Conservation (phyloP, 2,329 filamentous ascomycete genomes). For the Fusarium staphyleae region DNA sequence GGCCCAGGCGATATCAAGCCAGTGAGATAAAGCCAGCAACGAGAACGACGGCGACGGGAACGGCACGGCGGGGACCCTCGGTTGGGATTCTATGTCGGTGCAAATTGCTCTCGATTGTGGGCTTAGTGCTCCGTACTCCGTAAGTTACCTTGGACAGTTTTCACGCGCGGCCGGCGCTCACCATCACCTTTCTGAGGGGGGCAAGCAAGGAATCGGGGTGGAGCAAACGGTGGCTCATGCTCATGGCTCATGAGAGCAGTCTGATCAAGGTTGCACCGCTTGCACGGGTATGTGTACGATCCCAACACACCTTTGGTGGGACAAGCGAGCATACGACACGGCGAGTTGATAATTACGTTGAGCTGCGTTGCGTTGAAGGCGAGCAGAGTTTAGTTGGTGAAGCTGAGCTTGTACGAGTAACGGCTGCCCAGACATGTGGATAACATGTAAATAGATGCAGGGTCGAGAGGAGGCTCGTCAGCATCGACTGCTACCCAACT, state of each 20-base stretch:
- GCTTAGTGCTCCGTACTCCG: no score
- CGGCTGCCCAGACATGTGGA: background rate
- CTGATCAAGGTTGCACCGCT: slow-evolving; percentile 26
- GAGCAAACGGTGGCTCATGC: slow-evolving; percentile 29
- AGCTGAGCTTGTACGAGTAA: slow-evolving; percentile 12
- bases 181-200: slow-evolving; percentile 38
- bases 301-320: slow-evolving; percentile 21
- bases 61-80: slow-evolving; percentile 2
- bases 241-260: slow-evolving; percentile 14
- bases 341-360: slow-evolving; percentile 4
- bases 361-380: slow-evolving; percentile 10
- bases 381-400: no score
- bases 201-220: slow-evolving; percentile 39
- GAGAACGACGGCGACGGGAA: slow-evolving; percentile 5
- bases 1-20: slow-evolving; percentile 12
- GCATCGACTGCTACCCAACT: slow-evolving; percentile 4
- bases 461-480: slow-evolving; percentile 18
- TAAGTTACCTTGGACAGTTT: slow-evolving; percentile 15
- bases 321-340: slow-evolving; percentile 24
- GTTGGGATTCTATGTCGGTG: background rate
- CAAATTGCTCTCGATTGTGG: background rate
- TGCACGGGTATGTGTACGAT: slow-evolving; percentile 19
- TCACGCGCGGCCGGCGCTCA: slow-evolving; percentile 29
- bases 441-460: background rate
- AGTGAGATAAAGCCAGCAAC: slow-evolving; percentile 26